phyloP scores from a whole-genome alignment of 805 yeast genomes.

The Millerago galiae region DNA sequence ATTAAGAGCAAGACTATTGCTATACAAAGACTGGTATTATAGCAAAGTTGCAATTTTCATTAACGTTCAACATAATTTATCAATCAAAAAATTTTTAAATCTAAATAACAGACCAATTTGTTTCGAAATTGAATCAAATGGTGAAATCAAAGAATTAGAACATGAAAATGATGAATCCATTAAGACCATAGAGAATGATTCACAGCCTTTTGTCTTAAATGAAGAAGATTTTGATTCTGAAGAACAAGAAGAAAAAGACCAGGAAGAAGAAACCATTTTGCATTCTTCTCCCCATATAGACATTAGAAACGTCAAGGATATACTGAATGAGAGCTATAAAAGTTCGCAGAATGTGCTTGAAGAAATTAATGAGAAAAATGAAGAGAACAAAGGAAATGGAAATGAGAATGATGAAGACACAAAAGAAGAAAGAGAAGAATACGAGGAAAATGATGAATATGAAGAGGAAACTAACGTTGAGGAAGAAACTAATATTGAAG shows the following conservation, averaged over 20 bases:
- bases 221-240: constrained; percentile 13
- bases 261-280: constrained; percentile 2
- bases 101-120: constrained; percentile 3
- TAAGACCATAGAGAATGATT: neutral
- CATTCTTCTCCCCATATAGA: constrained; percentile 13
- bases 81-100: constrained; percentile 10
- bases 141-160: constrained; percentile 8
- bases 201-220: constrained; percentile 11
- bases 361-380: no score
- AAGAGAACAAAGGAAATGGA: no score
- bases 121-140: constrained; percentile 4
- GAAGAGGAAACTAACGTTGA: no score
- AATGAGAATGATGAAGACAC: no score
- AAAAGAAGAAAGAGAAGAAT: no score
- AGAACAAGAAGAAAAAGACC: constrained; percentile 6
- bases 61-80: constrained; percentile 15
- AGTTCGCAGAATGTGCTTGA: no score
- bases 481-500: no score
- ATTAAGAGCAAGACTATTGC: constrained; percentile 16
- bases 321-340: neutral
- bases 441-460: no score
- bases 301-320: constrained; percentile 13
- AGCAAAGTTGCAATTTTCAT: constrained; percentile 12
- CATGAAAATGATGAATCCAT: neutral
- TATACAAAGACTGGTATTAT: constrained; percentile 21